Evolutionary conservation across 2,329 filamentous ascomycete species (phyloP), one percentile per base, ranked within the genome.

Genomic region (Acarospora socialis): DNA sequence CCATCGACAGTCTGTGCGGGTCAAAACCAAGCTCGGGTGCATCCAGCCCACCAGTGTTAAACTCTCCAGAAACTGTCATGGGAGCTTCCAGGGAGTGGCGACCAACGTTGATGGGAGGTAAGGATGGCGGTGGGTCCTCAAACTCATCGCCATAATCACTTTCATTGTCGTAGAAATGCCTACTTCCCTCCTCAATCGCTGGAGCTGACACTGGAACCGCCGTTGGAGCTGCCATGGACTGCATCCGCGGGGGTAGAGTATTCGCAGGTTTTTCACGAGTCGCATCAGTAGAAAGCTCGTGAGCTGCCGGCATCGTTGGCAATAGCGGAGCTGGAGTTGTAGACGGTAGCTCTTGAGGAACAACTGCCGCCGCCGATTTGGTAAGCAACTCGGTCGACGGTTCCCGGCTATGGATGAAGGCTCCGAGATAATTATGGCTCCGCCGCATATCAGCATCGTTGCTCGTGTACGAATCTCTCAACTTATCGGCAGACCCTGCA

Each of bases 101-200:
- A 17, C n/a, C n/a, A n/a, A n/a, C n/a, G n/a, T n/a, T n/a, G 44
- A 5, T 52, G 58, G 19, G 61, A 54, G 30, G 55, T 52, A 39
- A 61, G 45, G 37, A 66, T 57, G 36, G 65, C 48, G 40, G 40
- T 7, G 36, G 36, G 12, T 40, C 33, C 41, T 62, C 60, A 50
- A 67, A 62, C 26, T 60, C 61, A 45, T 70, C 66, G 10, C 66
- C 68, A 46, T 70, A 71, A 29, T 68, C 58, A 44, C 65, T 66
- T 7, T 59, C 61, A 28, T 59, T 57, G 50, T 68, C 66, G 37
- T 63, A 56, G 30, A 60, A 56, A 20, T 36, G 34, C n/a, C n/a
- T n/a, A n/a, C n/a, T n/a, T n/a, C n/a, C 12, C 37, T 30, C 10
- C 28, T 23, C 7, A 17, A 15, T 10, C 33, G 16, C n/a, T 38